Conservation (phyloP, 176 grass and related monocot species). For the Lolium perenne region DNA sequence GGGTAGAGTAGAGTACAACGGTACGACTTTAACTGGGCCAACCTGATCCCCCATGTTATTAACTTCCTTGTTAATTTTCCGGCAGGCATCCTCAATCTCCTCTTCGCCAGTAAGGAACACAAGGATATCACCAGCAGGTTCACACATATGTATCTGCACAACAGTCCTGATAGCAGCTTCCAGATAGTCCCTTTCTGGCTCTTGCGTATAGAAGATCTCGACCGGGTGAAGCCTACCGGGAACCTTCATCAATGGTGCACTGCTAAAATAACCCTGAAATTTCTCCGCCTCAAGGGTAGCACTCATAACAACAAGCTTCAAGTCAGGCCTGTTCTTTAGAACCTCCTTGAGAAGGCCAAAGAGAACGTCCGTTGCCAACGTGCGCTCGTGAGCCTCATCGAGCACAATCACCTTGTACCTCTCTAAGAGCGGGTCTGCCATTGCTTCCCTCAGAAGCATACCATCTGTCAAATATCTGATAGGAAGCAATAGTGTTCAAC, state of each 20-base stretch:
- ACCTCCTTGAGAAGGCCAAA: constrained; percentile 98
- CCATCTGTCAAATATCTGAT: constrained; percentile 99
- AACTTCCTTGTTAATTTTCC: constrained; percentile 90
- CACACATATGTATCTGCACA: constrained; percentile 92
- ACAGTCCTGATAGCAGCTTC: constrained; percentile 92
- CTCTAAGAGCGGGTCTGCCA: constrained; percentile 97
- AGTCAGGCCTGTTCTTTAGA: constrained; percentile 78
- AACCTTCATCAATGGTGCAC: constrained; percentile 89
- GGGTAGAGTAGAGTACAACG: constrained; percentile 89
- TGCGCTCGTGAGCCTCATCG: constrained; percentile 96
- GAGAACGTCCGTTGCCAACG: constrained; percentile 88
- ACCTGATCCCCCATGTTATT: constrained; percentile 96
- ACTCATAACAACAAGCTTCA: constrained; percentile 97
- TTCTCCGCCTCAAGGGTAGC: constrained; percentile 97
- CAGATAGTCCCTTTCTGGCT: constrained; percentile 95
- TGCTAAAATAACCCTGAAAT: constrained; percentile 81
- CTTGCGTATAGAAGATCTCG: constrained; percentile 98
- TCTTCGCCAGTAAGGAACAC: constrained; percentile 99
- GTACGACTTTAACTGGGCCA: constrained; percentile 90
- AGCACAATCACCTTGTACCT: constrained; percentile 96
- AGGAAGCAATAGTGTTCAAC: constrained; percentile 90
- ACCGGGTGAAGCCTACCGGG: constrained; percentile 90
- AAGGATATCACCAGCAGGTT: constrained; percentile 87
- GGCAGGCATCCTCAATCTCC: constrained; percentile 99
- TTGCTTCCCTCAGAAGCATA: constrained; percentile 99